phyloP scores from a whole-genome alignment of 2,329 filamentous ascomycete species.

The Calonectria pauciramosa region DNA sequence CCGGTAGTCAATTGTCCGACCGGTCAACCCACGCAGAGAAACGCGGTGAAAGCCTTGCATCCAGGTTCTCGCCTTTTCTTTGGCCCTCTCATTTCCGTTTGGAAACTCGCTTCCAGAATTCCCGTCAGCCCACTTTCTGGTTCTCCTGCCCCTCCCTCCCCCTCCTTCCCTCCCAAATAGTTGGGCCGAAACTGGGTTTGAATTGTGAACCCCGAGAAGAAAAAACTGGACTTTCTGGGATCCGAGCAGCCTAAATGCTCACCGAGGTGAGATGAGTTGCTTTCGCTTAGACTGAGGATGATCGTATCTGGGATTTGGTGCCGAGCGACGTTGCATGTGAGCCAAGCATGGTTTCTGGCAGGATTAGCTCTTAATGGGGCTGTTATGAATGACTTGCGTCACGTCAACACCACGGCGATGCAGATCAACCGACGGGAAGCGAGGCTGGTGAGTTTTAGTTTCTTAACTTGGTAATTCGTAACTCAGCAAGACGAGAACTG shows the following conservation, averaged over 20 bases:
- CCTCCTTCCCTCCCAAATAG: neutral
- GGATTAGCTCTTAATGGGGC: neutral
- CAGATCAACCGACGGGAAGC: neutral
- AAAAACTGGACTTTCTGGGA: neutral
- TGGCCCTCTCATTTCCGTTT: neutral
- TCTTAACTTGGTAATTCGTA: neutral
- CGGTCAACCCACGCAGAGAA: neutral
- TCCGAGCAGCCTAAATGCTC: neutral
- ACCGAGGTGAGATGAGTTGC: conserved; percentile 10
- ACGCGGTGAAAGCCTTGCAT: neutral
- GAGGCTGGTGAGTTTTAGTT: neutral
- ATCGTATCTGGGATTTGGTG: conserved; percentile 8
- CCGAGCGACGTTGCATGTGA: conserved; percentile 11
- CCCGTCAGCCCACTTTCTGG: neutral
- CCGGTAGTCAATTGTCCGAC: neutral
- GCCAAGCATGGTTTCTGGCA: neutral
- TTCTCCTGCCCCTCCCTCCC: neutral
- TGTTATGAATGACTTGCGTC: conserved; percentile 7
- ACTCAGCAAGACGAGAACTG: neutral
- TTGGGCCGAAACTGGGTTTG: conserved; percentile 8
- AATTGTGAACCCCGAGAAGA: neutral
- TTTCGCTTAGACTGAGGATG: conserved; percentile 1
- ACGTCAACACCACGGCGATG: conserved; percentile 2
- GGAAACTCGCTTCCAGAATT: neutral
- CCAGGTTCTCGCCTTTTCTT: neutral